A percentile compares a stretch with the other conserved stretches of the same genome.
Evolutionary conservation across 768 basidiomycete species (phyloP).

Genomic region (Rossbeevera mucosa): DNA sequence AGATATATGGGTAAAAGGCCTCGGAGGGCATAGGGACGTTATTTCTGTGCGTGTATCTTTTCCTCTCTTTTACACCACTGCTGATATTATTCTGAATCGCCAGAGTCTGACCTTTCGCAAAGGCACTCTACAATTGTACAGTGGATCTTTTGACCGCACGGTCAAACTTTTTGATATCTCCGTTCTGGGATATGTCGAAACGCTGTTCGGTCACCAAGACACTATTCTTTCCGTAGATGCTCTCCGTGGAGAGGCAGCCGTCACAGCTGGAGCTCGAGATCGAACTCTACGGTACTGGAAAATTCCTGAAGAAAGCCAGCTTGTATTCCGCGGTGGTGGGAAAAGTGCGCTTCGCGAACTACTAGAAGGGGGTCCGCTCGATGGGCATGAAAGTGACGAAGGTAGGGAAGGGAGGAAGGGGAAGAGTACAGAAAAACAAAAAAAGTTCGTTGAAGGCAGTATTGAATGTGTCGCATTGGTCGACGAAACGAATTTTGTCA

Average conservation of each 20-base stretch:
- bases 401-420: constrained; percentile 36
- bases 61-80: constrained; percentile 30
- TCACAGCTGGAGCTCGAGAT: constrained; percentile 87
- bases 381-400: constrained; percentile 50
- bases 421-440: constrained; percentile 20
- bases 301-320: constrained; percentile 88
- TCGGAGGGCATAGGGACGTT: constrained; percentile 72
- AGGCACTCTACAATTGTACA: constrained; percentile 63
- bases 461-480: constrained; percentile 92
- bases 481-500: constrained; percentile 89
- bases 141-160: constrained; percentile 81
- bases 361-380: constrained; percentile 68
- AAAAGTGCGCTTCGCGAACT: constrained; percentile 74
- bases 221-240: constrained; percentile 73
- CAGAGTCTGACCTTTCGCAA: constrained; percentile 75
- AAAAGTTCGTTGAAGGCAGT: constrained; percentile 78
- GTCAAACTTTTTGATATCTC: constrained; percentile 80
- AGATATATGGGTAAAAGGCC: constrained; percentile 71
- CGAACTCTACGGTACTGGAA: constrained; percentile 95
- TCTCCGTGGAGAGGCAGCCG: constrained; percentile 76
- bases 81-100: background rate
- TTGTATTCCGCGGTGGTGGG: constrained; percentile 96
- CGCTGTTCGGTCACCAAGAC: constrained; percentile 96
- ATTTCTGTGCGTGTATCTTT: constrained; percentile 56
- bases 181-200: constrained; percentile 92